Percentiles rank a stretch among this genome's conserved stretches.
Evolutionary conservation across 345 rosid genomes (phyloP).

Genomic region (Camelina sativa): DNA sequence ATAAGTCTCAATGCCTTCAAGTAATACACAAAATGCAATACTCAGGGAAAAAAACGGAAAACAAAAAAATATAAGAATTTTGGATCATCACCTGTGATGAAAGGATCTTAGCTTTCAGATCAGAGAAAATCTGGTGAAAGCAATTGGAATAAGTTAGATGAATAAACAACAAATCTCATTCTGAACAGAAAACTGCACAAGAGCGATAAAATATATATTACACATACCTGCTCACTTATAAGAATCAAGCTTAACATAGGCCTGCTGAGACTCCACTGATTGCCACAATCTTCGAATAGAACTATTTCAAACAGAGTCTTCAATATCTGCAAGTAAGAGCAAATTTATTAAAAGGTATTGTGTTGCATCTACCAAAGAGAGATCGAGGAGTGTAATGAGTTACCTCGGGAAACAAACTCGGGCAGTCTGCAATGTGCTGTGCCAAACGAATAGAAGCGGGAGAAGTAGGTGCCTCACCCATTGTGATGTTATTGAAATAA

Average conservation of each 20-base stretch:
- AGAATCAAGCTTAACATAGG: conserved; percentile 96
- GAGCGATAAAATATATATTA: not conserved
- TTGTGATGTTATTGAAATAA: conserved; percentile 93
- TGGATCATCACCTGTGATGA: conserved; percentile 72
- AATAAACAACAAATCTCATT: conserved; percentile 10
- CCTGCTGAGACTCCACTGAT: conserved; percentile 99
- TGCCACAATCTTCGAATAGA: conserved; percentile 92
- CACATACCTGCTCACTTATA: conserved; percentile 79
- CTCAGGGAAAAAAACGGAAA: not conserved
- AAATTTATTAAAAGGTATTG: not conserved
- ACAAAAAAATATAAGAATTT: not conserved
- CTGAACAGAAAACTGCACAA: conserved; percentile 19
- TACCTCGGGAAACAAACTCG: conserved; percentile 96
- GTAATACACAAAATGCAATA: not conserved
- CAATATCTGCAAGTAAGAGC: conserved; percentile 66
- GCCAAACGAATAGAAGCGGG: conserved; percentile 81
- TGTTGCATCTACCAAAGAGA: conserved; percentile 14
- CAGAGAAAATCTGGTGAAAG: conserved; percentile 75
- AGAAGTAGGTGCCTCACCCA: conserved; percentile 85
- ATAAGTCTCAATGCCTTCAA: not conserved
- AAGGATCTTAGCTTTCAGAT: conserved; percentile 87
- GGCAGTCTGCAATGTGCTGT: conserved; percentile 88
- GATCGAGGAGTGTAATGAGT: conserved; percentile 27
- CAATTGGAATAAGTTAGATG: conserved; percentile 29
- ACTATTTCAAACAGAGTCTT: conserved; percentile 94